phyloP scores from a whole-genome alignment of 345 rosid genomes.

The Linum trigynum region DNA sequence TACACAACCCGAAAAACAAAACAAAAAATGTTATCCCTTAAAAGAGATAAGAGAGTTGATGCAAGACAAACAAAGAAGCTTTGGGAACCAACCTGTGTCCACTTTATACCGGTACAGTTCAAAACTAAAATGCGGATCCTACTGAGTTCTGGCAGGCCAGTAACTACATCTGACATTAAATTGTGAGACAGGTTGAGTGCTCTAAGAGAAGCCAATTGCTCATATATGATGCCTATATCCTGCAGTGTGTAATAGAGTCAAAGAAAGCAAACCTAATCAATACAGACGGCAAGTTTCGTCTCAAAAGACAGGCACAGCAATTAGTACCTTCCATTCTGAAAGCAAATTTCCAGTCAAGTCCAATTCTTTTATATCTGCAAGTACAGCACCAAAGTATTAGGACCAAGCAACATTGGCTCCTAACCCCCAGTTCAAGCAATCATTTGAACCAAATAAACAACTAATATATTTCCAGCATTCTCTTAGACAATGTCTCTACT shows the following conservation, averaged over 20 bases:
- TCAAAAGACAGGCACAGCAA: neutral
- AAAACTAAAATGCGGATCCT: conserved; percentile 61
- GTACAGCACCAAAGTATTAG: conserved; percentile 11
- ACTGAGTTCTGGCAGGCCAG: conserved; percentile 42
- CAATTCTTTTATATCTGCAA: conserved; percentile 64
- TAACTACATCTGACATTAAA: conserved; percentile 36
- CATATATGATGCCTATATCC: conserved; percentile 63
- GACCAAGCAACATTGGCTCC: neutral
- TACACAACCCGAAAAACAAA: conserved; percentile 20
- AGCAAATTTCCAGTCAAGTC: conserved; percentile 85
- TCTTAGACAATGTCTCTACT: no score
- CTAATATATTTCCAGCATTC: no score
- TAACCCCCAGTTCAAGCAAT: no score
- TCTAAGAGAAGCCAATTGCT: conserved; percentile 53
- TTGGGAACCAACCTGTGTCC: conserved; percentile 52
- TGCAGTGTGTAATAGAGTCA: conserved; percentile 23
- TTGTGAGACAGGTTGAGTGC: conserved; percentile 66
- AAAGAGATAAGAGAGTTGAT: neutral
- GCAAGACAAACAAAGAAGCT: neutral
- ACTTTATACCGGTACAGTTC: conserved; percentile 53
- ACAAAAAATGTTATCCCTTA: neutral
- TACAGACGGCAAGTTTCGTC: neutral
- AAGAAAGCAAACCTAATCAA: neutral
- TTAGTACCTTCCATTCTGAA: no score
- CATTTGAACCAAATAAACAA: no score